These are phyloP conservation scores for Penicillium rolfsii DNA, from an alignment of 2,329 filamentous ascomycete species.

Conservation along the genomic window DNA sequence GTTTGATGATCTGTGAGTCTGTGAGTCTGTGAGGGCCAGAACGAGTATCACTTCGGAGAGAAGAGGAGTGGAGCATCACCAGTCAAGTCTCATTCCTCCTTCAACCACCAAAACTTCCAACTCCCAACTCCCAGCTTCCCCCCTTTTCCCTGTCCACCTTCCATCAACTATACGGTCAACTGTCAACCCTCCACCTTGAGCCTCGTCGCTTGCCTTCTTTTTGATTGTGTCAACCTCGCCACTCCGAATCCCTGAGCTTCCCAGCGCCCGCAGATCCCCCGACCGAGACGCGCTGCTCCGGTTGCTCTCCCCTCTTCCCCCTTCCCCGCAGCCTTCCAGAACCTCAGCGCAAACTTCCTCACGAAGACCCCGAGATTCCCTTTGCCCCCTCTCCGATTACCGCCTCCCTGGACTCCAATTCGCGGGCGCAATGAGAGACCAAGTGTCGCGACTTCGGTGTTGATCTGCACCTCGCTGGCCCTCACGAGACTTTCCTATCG, in stretches of 20 bases:
- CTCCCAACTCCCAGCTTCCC: too few species aligned
- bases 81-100: slow-evolving; percentile 3
- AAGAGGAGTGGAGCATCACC: slow-evolving; percentile 3
- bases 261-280: slow-evolving; percentile 4
- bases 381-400: slow-evolving; percentile 7
- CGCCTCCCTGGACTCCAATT: slow-evolving; percentile 19
- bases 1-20: neutral
- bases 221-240: neutral
- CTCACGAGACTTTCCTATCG: slow-evolving; percentile 26
- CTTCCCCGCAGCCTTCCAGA: slow-evolving; percentile 24
- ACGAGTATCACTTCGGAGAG: neutral
- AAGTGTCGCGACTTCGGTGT: slow-evolving; percentile 32
- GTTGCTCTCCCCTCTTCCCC: slow-evolving; percentile 11
- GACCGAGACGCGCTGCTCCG: slow-evolving; percentile 4
- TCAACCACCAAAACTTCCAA: neutral
- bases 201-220: neutral
- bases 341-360: slow-evolving; percentile 9
- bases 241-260: slow-evolving; percentile 1
- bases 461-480: slow-evolving; percentile 37
- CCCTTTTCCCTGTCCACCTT: neutral
- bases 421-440: slow-evolving; percentile 35
- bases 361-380: slow-evolving; percentile 5
- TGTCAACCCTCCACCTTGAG: neutral
- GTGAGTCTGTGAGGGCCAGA: neutral
- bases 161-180: neutral